Evolutionary conservation across 2,329 filamentous ascomycete genomes (phyloP).

Genomic region (Talaromyces sp.): DNA sequence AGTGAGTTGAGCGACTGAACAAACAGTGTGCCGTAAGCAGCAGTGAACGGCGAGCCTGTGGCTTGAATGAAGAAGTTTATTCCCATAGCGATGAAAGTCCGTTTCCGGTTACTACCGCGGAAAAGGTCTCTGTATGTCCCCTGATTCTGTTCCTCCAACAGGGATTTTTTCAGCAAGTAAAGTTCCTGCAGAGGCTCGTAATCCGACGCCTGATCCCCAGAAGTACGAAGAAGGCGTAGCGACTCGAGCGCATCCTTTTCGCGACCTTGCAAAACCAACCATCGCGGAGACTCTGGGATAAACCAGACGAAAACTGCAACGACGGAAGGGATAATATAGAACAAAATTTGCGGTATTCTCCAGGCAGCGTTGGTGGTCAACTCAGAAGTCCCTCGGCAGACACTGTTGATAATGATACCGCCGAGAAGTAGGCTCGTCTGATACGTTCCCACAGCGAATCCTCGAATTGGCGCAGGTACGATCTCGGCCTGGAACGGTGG

Average conservation of each 20-base stretch:
- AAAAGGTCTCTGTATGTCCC: slow-evolving; percentile 17
- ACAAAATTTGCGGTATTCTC: slow-evolving; percentile 26
- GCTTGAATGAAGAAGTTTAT: slow-evolving; percentile 19
- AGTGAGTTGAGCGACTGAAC: slow-evolving; percentile 17
- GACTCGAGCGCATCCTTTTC: slow-evolving; percentile 34
- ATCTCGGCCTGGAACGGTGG: slow-evolving; percentile 18
- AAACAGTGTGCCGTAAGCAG: slow-evolving; percentile 17
- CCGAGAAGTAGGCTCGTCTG: slow-evolving; percentile 22
- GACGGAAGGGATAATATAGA: slow-evolving; percentile 26
- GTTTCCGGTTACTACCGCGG: slow-evolving; percentile 16
- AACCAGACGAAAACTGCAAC: slow-evolving; percentile 26
- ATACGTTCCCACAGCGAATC: slow-evolving; percentile 18
- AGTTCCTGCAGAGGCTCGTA: slow-evolving; percentile 13
- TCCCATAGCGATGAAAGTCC: slow-evolving; percentile 18
- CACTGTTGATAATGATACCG: slow-evolving; percentile 23
- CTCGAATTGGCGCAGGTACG: slow-evolving; percentile 16
- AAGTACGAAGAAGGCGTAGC: slow-evolving; percentile 35
- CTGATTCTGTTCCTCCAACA: slow-evolving; percentile 16
- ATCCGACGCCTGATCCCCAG: neutral
- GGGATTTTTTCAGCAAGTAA: slow-evolving; percentile 10
- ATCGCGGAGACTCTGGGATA: slow-evolving; percentile 30
- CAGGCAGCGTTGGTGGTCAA: slow-evolving; percentile 32
- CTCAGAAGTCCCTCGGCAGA: slow-evolving; percentile 21
- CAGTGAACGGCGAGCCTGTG: slow-evolving; percentile 17
- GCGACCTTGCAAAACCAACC: slow-evolving; percentile 26